Conservation (phyloP, 768 basidiomycete genomes). For the Tulasnella sp. region DNA sequence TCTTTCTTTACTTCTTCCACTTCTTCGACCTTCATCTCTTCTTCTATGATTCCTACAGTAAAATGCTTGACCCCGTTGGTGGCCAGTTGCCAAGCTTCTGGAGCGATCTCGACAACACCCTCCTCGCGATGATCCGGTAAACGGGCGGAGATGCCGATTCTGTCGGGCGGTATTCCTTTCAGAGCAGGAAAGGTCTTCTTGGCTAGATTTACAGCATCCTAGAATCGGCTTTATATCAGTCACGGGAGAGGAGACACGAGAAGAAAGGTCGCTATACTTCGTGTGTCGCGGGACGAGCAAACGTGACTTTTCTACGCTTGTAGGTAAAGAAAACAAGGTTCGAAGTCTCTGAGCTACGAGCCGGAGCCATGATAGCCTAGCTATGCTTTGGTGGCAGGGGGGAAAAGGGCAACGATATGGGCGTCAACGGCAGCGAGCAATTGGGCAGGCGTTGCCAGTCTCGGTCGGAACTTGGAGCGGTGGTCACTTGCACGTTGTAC, state of each 20-base stretch:
- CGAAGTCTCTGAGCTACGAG: background rate
- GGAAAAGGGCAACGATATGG: too few species aligned
- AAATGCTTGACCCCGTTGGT: background rate
- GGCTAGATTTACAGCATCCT: background rate
- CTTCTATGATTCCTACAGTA: background rate
- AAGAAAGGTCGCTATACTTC: background rate
- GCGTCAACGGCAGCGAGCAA: too few species aligned
- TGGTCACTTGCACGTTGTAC: too few species aligned
- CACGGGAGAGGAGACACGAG: background rate
- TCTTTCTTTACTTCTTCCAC: background rate
- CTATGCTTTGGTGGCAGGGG: background rate
- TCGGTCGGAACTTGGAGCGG: too few species aligned
- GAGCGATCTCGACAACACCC: background rate
- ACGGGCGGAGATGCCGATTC: background rate
- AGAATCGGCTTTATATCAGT: background rate
- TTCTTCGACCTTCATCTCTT: background rate
- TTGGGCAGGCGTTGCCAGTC: too few species aligned
- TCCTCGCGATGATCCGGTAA: background rate
- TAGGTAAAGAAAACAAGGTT: background rate
- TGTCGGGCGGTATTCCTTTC: background rate
- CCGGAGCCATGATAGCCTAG: background rate
- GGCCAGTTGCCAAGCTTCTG: background rate
- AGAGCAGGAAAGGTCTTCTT: background rate
- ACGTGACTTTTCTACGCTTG: background rate
- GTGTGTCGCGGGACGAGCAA: background rate